Conservation (phyloP, 192 early-diverging fungal species). For the Linnemannia exigua region DNA sequence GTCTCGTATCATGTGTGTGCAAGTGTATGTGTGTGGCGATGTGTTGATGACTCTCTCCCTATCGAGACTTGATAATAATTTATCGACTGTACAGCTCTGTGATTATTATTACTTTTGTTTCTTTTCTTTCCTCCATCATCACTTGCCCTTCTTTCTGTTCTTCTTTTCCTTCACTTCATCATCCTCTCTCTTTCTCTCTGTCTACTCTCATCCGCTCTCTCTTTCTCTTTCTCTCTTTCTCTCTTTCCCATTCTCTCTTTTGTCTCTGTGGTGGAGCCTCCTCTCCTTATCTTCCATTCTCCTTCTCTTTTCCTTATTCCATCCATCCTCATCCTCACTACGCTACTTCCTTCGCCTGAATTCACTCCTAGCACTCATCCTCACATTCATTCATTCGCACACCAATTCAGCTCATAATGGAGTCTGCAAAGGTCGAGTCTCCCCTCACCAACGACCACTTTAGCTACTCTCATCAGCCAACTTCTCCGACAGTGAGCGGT, state of each 20-base stretch:
- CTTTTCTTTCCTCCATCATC: background rate
- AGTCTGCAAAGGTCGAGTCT: conserved; percentile 4
- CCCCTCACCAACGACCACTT: conserved; percentile 1
- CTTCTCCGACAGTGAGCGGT: background rate
- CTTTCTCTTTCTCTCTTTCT: background rate
- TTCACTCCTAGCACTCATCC: no score
- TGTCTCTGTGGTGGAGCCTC: background rate
- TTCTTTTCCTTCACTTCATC: background rate
- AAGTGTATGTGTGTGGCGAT: background rate
- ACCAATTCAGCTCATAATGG: background rate
- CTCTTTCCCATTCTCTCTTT: background rate
- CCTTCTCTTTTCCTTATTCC: conserved; percentile 7
- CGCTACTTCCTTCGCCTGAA: background rate
- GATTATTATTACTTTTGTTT: background rate
- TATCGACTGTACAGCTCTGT: background rate
- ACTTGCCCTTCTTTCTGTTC: background rate
- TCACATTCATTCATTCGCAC: background rate
- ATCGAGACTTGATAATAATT: background rate
- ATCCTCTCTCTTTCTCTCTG: background rate
- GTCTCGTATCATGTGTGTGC: background rate
- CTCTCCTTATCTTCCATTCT: background rate
- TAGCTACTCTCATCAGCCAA: background rate
- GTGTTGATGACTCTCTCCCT: background rate
- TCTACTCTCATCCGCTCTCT: background rate
- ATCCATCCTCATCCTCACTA: conserved; percentile 1